Evolutionary conservation across 1,139 yeast genomes (phyloP), one percentile per base, ranked within the genome.

Genomic region (Suhomyces taliae): DNA sequence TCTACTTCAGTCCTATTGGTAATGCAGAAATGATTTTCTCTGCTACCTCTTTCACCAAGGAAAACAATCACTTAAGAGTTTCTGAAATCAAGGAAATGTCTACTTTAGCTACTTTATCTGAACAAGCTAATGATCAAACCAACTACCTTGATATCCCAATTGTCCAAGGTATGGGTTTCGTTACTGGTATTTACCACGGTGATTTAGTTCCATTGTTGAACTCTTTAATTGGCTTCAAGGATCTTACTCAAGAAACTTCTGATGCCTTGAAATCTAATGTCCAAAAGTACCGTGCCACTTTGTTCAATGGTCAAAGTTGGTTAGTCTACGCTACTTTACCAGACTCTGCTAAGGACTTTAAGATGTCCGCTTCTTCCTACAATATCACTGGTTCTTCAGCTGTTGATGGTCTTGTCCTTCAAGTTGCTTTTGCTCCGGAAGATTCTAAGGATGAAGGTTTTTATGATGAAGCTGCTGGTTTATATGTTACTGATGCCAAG

Each of bases 141-240:
- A 67, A 72, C 50, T 67, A 69, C 45, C 58, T 76, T 51, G 69
- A 69, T 48, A 56, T 73, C 41, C 79, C 81, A 6, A 56, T 78
- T 48, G 79, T 78, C 26, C 87, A 83, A 62, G 95, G 95, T 51
- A 85, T 85, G 88, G 96, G 95, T n/a, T 56, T 56, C 29, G 58
- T 51, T 19, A 56, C 64, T 27, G 59, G 59, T 34, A 69, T 82
- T 39, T 88, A 87, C 64, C 72, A 79, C 53, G 85, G 83, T 42
- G 66, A 72, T 43, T 68, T 85, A 62, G 73, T 74, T 47, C 84
- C 90, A 5, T 60, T 66, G 31, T 61, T 87, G 46, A 75, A 73
- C 54, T 73, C 87, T 1, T 75, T 75, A 49, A 68, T 78, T 45
- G 90, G 89, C 5, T 62, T 86, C 53, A 52, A 63, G 15, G 57